These are phyloP conservation scores for Teunomyces atbi DNA, from an alignment of 805 yeast species.

Conservation along the genomic window DNA sequence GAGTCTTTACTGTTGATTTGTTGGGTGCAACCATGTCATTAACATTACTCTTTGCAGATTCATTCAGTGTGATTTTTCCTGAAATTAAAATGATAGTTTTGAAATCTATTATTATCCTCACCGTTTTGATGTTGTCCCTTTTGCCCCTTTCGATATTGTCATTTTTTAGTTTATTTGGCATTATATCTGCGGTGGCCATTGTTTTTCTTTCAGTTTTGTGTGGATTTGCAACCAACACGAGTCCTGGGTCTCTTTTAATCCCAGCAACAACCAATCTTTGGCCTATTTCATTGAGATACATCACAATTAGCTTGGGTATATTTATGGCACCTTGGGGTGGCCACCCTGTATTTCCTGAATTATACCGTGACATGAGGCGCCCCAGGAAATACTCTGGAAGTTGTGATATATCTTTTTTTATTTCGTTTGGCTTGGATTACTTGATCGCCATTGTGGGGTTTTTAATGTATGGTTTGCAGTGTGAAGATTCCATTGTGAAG, in stretches of 20 bases:
- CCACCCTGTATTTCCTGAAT: constrained; percentile 75
- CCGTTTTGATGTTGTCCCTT: constrained; percentile 53
- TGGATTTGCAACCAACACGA: constrained; percentile 56
- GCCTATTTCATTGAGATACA: constrained; percentile 53
- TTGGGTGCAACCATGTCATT: constrained; percentile 80
- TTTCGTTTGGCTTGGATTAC: constrained; percentile 59
- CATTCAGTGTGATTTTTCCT: constrained; percentile 45
- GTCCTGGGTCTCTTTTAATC: constrained; percentile 73
- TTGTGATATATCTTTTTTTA: constrained; percentile 55
- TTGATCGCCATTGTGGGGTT: constrained; percentile 67
- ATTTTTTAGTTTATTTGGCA: constrained; percentile 67
- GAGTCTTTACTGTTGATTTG: constrained; percentile 73
- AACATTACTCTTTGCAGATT: constrained; percentile 81
- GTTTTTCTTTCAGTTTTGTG: constrained; percentile 56
- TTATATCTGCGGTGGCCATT: constrained; percentile 64
- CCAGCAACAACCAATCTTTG: constrained; percentile 66
- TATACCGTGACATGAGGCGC: constrained; percentile 68
- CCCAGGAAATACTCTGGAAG: constrained; percentile 57
- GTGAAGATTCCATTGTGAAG: constrained; percentile 53
- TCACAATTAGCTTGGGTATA: constrained; percentile 64
- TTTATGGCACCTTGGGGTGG: constrained; percentile 85
- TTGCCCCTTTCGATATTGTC: constrained; percentile 74
- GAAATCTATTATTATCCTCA: constrained; percentile 28
- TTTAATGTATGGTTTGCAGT: constrained; percentile 52
- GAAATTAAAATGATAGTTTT: constrained; percentile 9